Conservation (phyloP, 2,329 filamentous ascomycete genomes). For the Sarocladium kiliense region DNA sequence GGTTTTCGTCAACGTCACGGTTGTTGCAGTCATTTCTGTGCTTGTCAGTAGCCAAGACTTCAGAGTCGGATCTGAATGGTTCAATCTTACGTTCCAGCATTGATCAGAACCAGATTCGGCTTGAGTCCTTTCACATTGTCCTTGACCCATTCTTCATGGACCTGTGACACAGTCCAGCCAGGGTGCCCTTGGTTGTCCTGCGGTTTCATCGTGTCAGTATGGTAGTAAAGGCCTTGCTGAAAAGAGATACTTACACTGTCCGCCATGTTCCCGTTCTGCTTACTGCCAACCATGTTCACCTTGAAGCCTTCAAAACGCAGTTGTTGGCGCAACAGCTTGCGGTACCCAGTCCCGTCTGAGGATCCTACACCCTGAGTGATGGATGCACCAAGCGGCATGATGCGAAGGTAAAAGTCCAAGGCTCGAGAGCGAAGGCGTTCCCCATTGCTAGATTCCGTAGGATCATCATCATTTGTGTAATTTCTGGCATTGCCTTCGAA, state of each 20-base stretch:
- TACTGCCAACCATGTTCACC: slow-evolving; percentile 31
- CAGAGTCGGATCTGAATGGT: too few relatives aligned
- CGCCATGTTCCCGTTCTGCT: slow-evolving; percentile 14
- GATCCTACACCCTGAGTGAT: slow-evolving; percentile 28
- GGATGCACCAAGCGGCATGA: slow-evolving; percentile 30
- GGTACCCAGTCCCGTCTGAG: slow-evolving; percentile 28
- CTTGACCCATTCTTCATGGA: background rate
- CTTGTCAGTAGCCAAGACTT: too few relatives aligned
- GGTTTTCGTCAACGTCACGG: background rate
- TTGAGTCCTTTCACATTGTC: background rate
- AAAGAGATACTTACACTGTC: slow-evolving; percentile 31
- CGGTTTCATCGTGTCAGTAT: too few relatives aligned
- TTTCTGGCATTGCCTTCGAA: background rate
- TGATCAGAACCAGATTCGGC: slow-evolving; percentile 17
- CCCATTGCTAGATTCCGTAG: too few relatives aligned
- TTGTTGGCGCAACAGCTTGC: slow-evolving; percentile 22
- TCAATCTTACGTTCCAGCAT: slow-evolving; percentile 16
- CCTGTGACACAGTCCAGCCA: slow-evolving; percentile 11
- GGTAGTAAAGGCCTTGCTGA: too few relatives aligned
- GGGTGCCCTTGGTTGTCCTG: slow-evolving; percentile 15
- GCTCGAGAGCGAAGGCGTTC: background rate
- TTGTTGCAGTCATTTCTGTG: too few relatives aligned
- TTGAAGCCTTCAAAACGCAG: slow-evolving; percentile 22
- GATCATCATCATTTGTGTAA: background rate
- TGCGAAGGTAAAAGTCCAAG: slow-evolving; percentile 15